Percentiles rank a stretch among this genome's conserved stretches.
Conservation (phyloP, 495 filamentous ascomycete genomes). For the Aspergillus leporis region DNA sequence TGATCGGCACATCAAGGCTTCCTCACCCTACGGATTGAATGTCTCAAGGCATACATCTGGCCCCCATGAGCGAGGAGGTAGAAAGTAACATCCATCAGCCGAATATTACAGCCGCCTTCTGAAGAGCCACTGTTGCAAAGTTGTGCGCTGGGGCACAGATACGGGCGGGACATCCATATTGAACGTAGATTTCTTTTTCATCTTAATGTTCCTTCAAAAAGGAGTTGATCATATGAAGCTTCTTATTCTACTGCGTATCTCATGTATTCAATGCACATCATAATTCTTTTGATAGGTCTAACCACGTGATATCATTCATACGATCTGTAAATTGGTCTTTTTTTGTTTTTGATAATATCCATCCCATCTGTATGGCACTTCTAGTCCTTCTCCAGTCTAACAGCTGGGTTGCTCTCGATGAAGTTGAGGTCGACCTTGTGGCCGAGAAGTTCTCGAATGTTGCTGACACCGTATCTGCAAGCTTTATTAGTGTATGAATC, state of each 20-base stretch:
- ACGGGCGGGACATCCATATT: conserved; percentile 83
- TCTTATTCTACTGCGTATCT: conserved; percentile 1
- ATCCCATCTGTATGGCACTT: conserved; percentile 12
- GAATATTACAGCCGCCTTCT: conserved; percentile 62
- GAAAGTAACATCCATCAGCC: conserved; percentile 31
- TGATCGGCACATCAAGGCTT: conserved; percentile 43
- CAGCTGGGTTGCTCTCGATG: conserved; percentile 79
- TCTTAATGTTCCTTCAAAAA: neutral
- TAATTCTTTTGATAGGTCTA: conserved; percentile 9
- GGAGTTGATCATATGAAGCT: neutral
- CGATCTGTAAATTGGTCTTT: conserved; percentile 3
- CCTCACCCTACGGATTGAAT: conserved; percentile 36
- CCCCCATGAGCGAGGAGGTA: conserved; percentile 48
- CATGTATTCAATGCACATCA: neutral
- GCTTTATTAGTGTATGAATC: conserved; percentile 2
- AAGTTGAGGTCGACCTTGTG: conserved; percentile 84
- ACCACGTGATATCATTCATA: conserved; percentile 4
- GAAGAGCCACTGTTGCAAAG: conserved; percentile 84
- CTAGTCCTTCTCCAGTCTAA: conserved; percentile 75
- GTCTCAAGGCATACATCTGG: conserved; percentile 25
- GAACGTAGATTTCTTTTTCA: neutral
- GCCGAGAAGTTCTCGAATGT: conserved; percentile 82
- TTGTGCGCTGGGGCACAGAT: conserved; percentile 86
- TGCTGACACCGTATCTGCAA: conserved; percentile 68
- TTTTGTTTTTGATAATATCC: conserved; percentile 17